Percentiles rank a stretch among this genome's conserved stretches.
Conservation (phyloP, 176 grass and related monocot genomes). For the Aechmea fasciata region DNA sequence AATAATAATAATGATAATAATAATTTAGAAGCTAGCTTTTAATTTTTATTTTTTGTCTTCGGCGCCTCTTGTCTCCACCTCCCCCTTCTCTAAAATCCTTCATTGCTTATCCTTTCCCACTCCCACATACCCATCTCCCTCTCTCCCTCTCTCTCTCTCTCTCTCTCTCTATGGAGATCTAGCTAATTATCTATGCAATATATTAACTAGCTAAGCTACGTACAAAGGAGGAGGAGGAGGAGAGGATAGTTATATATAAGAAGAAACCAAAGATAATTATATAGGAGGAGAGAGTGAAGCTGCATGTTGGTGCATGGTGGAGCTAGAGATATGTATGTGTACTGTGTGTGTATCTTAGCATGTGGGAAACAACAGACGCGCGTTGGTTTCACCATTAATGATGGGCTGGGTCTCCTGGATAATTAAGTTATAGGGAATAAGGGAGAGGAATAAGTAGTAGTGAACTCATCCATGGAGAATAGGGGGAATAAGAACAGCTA, state of each 20-base stretch:
- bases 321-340: no score
- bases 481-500: conserved; percentile 19
- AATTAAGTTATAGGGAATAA: neutral
- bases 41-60: no score
- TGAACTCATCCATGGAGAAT: conserved; percentile 9
- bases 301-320: conserved; percentile 25
- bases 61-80: no score
- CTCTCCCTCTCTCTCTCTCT: neutral
- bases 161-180: neutral
- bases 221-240: conserved; percentile 17
- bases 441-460: neutral
- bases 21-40: no score
- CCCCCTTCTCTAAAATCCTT: no score
- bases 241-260: neutral
- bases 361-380: conserved; percentile 41
- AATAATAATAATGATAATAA: no score
- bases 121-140: neutral
- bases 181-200: no score
- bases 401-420: conserved; percentile 23
- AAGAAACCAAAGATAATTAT: no score
- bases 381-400: conserved; percentile 62
- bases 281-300: neutral
- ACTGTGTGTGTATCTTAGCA: neutral
- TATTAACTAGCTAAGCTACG: neutral
- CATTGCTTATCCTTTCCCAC: conserved; percentile 28